Base-by-base conservation (phyloP, 352 stramenopile genomes). In the Pythium aristosporum region DNA sequence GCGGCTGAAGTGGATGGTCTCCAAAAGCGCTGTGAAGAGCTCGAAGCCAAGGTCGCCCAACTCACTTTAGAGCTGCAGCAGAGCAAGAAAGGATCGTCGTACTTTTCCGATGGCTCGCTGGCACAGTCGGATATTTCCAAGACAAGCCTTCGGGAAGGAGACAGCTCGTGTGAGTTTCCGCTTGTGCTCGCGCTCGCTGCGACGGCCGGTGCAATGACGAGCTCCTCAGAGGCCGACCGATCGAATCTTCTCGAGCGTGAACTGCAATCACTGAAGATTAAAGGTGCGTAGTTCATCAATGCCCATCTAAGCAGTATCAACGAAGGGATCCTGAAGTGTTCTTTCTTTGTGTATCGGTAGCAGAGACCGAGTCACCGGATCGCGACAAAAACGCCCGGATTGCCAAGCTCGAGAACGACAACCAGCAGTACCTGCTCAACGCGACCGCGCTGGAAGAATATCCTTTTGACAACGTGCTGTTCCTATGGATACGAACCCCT, bases 361-460 rank as follows among this genome's bases (percentile, higher is more conserved):
- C 34, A 16, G 51, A 67, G 10, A 42, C 18, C 7, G 54, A 63
- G 32, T 54, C 34, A 15, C 61, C 62, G 4, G 36, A 49, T 41
- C 53, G 55, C 1, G 56, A 70, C 25, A 70, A 70, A 18, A 57
- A 70, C 36, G 39, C 49, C 7, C 57, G 28, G 8, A 87, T 93
- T 25, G 75, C 79, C 32, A 87, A 91, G 66, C 79, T 95, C 62
- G 85, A 92, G 81, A 85, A 69, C 69, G 85, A 94, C 71, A 94
- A 94, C 60, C 80, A 92, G 72, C 79, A 94, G 67, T 91, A 89
- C 46, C 62, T 94, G 72, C 66, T 92, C 56, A 91, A 92, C 43
- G 85, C 83, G 11, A 84, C 82, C 6, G 81, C 85, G 43, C 89
- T 94, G 55, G 85, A 94, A 92, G 81, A 93, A 90, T 89, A 90